A percentile compares a stretch with the other conserved stretches of the same genome.
Evolutionary conservation across 805 yeast genomes (phyloP).

Genomic region (Hanseniaspora thailandica): DNA sequence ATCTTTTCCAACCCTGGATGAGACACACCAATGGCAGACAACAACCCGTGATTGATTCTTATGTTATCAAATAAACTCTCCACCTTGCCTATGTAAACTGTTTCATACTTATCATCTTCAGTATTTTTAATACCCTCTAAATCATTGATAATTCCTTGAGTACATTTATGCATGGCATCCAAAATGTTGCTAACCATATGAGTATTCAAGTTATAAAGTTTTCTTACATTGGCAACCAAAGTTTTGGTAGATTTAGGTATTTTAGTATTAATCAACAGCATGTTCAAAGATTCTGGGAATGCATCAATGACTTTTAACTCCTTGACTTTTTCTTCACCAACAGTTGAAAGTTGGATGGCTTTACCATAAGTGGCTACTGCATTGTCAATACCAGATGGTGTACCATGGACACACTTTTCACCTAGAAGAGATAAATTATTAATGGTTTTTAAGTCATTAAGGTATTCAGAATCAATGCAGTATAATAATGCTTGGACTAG

Average conservation of each 20-base stretch:
- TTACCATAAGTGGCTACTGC: constrained; percentile 95
- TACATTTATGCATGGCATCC: constrained; percentile 63
- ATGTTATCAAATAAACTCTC: constrained; percentile 46
- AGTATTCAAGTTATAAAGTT: constrained; percentile 42
- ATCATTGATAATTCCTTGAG: constrained; percentile 48
- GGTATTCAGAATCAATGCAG: constrained; percentile 17
- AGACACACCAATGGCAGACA: constrained; percentile 78
- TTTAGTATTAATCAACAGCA: constrained; percentile 71
- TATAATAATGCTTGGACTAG: constrained; percentile 60
- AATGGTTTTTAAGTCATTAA: constrained; percentile 44
- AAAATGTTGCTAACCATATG: constrained; percentile 46
- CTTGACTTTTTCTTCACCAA: constrained; percentile 23
- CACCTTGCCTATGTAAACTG: constrained; percentile 14
- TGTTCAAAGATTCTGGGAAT: constrained; percentile 54
- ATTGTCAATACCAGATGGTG: constrained; percentile 93
- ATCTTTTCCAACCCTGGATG: constrained; percentile 83
- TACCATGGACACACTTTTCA: constrained; percentile 90
- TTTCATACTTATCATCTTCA: constrained; percentile 28
- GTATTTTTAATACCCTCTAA: constrained; percentile 12
- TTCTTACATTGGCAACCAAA: constrained; percentile 66
- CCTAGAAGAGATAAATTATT: constrained; percentile 87
- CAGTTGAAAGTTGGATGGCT: constrained; percentile 51
- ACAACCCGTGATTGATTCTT: constrained; percentile 74
- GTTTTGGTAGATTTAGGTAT: constrained; percentile 82
- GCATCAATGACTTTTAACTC: constrained; percentile 23